Conservation (phyloP, 371 early-diverging fungal species). For the Circinella umbellata region DNA sequence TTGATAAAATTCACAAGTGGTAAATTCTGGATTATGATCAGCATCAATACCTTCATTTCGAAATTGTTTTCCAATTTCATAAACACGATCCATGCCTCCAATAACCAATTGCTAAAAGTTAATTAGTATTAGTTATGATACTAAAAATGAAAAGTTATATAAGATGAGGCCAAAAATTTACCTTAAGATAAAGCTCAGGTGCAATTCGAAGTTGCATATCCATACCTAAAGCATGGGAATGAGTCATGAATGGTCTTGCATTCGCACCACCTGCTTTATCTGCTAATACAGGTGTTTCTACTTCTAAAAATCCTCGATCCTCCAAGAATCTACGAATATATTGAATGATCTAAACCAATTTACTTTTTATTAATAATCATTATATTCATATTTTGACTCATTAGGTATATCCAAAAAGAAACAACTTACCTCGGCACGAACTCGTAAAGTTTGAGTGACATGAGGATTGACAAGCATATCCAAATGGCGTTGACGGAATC, state of each 20-base stretch:
- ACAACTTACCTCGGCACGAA: conserved; percentile 53
- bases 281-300: conserved; percentile 96
- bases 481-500: conserved; percentile 86
- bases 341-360: conserved; percentile 61
- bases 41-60: conserved; percentile 98
- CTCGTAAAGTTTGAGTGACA: conserved; percentile 56
- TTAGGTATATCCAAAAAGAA: no score
- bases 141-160: no score
- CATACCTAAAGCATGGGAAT: conserved; percentile 79
- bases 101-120: conserved; percentile 79
- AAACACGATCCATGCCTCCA: conserved; percentile 95
- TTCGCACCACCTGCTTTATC: conserved; percentile 93
- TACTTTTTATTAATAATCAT: no score
- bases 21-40: conserved; percentile 99
- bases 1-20: conserved; percentile 97
- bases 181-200: conserved; percentile 96
- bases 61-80: conserved; percentile 97
- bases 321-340: conserved; percentile 84
- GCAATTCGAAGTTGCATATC: conserved; percentile 91
- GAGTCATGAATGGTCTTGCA: conserved; percentile 93
- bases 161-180: conserved; percentile 13
- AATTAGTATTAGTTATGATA: no score
- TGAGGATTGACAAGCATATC: conserved; percentile 89
- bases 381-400: no score
- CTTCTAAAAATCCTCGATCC: conserved; percentile 86